A percentile compares a stretch with the other conserved stretches of the same genome.
Evolutionary conservation across 2,329 filamentous ascomycete species (phyloP).

Genomic region (Albophoma yamanashiensis): DNA sequence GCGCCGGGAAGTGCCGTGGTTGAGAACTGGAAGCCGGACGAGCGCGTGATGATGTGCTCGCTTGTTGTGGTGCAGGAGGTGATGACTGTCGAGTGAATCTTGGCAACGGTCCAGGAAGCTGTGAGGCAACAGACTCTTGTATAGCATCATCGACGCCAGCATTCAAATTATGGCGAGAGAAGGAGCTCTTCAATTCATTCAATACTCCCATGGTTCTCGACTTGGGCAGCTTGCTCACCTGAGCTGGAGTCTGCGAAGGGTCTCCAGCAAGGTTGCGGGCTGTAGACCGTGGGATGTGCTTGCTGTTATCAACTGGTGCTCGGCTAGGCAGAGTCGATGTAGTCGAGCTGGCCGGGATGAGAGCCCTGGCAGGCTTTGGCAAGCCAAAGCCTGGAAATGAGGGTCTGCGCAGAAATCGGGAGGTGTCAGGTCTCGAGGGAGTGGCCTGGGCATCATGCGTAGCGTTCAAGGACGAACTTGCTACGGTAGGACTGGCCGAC

Average conservation of each 20-base stretch:
- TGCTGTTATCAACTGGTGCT: slow-evolving; percentile 10
- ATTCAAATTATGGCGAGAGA: slow-evolving; percentile 23
- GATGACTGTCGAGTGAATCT: background rate
- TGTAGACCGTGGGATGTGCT: slow-evolving; percentile 13
- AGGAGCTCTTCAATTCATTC: slow-evolving; percentile 32
- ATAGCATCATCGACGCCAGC: background rate
- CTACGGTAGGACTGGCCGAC: slow-evolving; percentile 17
- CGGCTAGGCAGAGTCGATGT: slow-evolving; percentile 4
- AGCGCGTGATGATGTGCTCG: background rate
- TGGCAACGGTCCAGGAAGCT: background rate
- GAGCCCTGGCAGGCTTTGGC: slow-evolving; percentile 3
- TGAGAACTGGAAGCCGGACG: background rate
- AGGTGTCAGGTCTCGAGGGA: background rate
- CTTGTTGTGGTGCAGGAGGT: background rate
- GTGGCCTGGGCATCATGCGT: slow-evolving; percentile 1
- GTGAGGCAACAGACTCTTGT: background rate
- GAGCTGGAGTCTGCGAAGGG: background rate
- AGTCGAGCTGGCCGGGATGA: slow-evolving; percentile 6
- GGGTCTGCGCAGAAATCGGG: slow-evolving; percentile 8
- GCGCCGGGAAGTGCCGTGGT: background rate
- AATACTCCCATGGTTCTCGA: slow-evolving; percentile 34
- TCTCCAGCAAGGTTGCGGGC: background rate
- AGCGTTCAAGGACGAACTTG: slow-evolving; percentile 15
- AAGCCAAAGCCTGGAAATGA: slow-evolving; percentile 2
- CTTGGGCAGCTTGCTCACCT: slow-evolving; percentile 24